A percentile compares a stretch with the other conserved stretches of the same genome.
phyloP scores from a whole-genome alignment of 108 stramenopile genomes.

The Cyclotella distinguenda region DNA sequence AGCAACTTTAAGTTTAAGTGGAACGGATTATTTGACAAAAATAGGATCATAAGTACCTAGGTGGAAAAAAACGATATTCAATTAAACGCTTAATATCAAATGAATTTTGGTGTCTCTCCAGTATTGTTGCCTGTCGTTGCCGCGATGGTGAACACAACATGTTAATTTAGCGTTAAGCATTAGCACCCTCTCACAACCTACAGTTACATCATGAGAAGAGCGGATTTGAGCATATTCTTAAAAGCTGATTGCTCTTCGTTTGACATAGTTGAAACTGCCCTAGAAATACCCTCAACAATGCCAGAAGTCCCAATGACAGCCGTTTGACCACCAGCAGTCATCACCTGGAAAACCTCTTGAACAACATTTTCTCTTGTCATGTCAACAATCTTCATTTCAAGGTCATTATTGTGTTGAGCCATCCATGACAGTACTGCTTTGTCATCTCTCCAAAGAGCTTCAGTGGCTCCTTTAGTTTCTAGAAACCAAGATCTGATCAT shows the following conservation, averaged over 20 bases:
- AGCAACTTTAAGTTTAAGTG: no score
- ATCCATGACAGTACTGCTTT: constrained; percentile 83
- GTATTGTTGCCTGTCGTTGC: neutral
- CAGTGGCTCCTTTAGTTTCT: constrained; percentile 58
- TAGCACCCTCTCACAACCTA: constrained; percentile 11
- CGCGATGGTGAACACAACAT: neutral
- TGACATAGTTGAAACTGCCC: constrained; percentile 62
- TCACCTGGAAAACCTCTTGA: constrained; percentile 79
- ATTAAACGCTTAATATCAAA: neutral
- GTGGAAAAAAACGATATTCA: no score
- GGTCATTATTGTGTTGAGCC: constrained; percentile 62
- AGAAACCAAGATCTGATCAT: constrained; percentile 84
- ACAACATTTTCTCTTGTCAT: constrained; percentile 73
- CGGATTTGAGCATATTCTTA: constrained; percentile 49
- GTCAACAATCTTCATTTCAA: constrained; percentile 74
- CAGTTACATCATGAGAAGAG: no score
- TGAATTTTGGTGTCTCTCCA: neutral
- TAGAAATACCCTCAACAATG: constrained; percentile 82
- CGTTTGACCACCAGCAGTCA: constrained; percentile 85
- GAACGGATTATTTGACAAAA: no score
- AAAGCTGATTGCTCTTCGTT: constrained; percentile 62
- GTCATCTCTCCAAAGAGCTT: constrained; percentile 75
- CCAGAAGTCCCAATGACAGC: constrained; percentile 76
- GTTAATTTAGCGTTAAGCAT: neutral
- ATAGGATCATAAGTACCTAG: no score